phyloP scores from a whole-genome alignment of 164 flowering plant species.

The Warburgia ugandensis region DNA sequence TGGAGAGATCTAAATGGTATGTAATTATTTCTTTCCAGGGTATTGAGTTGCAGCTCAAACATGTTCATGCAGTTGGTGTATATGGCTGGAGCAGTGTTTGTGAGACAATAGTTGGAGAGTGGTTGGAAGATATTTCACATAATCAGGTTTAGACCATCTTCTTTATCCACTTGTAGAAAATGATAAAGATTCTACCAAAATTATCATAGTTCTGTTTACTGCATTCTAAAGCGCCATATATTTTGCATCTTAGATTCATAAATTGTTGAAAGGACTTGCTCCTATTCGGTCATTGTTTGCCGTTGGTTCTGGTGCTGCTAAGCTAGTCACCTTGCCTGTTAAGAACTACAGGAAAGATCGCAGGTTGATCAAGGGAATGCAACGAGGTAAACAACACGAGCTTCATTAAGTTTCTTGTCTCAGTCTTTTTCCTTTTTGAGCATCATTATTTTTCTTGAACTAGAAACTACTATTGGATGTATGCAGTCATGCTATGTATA shows the following conservation, averaged over 20 bases:
- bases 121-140: slow-evolving; percentile 96
- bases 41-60: slow-evolving; percentile 82
- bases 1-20: slow-evolving; percentile 4
- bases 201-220: background rate
- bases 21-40: slow-evolving; percentile 48
- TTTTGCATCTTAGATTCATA: slow-evolving; percentile 43
- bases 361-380: slow-evolving; percentile 81
- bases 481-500: no score
- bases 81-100: slow-evolving; percentile 85
- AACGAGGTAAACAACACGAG: slow-evolving; percentile 72
- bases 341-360: slow-evolving; percentile 74
- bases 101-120: slow-evolving; percentile 78
- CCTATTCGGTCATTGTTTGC: slow-evolving; percentile 72
- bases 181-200: background rate
- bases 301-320: slow-evolving; percentile 90
- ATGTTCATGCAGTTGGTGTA: slow-evolving; percentile 76
- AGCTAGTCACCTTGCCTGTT: slow-evolving; percentile 78
- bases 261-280: slow-evolving; percentile 76
- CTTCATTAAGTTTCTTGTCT: no score
- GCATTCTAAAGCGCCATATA: background rate
- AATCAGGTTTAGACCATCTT: slow-evolving; percentile 62
- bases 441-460: no score
- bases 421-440: no score
- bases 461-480: no score
- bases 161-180: background rate